These are phyloP conservation scores for Cryptosporidium baileyi DNA, from an alignment of 169 alveolate species.

Conservation along the genomic window DNA sequence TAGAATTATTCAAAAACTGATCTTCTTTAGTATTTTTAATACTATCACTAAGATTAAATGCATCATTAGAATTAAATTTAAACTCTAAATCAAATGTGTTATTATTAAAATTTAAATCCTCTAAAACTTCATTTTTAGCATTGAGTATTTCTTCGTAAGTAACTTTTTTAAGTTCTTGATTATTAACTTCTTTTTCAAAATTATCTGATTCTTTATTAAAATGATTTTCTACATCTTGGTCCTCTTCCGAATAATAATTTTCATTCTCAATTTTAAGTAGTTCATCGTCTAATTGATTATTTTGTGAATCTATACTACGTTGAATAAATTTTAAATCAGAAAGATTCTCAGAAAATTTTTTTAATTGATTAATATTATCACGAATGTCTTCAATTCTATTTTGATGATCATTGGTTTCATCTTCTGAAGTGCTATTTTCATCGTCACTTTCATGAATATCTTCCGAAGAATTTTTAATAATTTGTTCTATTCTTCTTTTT, in stretches of 20 bases:
- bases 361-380: background rate
- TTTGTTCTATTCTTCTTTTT: conserved; percentile 44
- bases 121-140: background rate
- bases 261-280: conserved; percentile 2
- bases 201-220: background rate
- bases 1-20: background rate
- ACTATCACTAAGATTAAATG: background rate
- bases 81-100: background rate
- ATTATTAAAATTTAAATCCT: background rate
- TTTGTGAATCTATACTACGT: conserved; percentile 15
- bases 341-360: background rate
- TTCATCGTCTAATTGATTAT: conserved; percentile 11
- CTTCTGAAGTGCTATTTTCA: background rate
- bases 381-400: conserved; percentile 10
- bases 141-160: background rate
- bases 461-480: background rate
- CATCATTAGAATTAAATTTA: background rate
- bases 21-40: background rate
- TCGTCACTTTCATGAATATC: background rate
- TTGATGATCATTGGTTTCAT: no score
- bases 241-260: background rate
- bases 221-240: background rate
- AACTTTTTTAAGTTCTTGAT: background rate
- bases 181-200: background rate
- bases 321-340: conserved; percentile 44